Evolutionary conservation across 805 yeast genomes (phyloP).

Genomic region (Metschnikowia kunwiensis): DNA sequence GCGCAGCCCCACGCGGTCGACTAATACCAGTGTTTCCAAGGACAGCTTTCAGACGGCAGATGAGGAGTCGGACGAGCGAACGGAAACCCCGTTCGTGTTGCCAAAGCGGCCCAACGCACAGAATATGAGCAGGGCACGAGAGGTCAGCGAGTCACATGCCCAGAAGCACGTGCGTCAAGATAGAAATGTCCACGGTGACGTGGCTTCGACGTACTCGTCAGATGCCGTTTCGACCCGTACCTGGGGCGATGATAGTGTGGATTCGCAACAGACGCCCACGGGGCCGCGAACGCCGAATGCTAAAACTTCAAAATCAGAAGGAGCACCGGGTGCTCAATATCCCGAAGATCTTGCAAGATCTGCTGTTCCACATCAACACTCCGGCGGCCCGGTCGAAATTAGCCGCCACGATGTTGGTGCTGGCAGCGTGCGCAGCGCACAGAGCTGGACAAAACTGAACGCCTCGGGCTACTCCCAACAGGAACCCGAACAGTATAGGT

Average conservation of each 20-base stretch:
- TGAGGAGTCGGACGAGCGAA: slow-evolving; percentile 1
- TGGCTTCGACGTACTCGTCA: neutral
- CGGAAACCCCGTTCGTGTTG: slow-evolving; percentile 4
- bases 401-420: too few relatives aligned
- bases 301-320: too few relatives aligned
- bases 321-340: too few relatives aligned
- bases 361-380: too few relatives aligned
- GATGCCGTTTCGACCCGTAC: slow-evolving; percentile 3
- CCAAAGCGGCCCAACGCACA: slow-evolving; percentile 18
- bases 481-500: too few relatives aligned
- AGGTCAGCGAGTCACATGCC: slow-evolving; percentile 12
- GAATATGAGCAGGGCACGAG: slow-evolving; percentile 16
- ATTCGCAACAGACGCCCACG: neutral
- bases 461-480: too few relatives aligned
- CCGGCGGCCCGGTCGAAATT: too few relatives aligned
- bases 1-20: neutral
- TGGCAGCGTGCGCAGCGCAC: slow-evolving; percentile 1
- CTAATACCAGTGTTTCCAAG: neutral
- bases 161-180: neutral
- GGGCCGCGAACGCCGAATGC: neutral
- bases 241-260: neutral
- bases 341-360: too few relatives aligned
- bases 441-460: slow-evolving; percentile 6
- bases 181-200: neutral
- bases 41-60: slow-evolving; percentile 19